Base-by-base conservation (phyloP, 1,139 yeast species). In the Yamadazyma blattariae region DNA sequence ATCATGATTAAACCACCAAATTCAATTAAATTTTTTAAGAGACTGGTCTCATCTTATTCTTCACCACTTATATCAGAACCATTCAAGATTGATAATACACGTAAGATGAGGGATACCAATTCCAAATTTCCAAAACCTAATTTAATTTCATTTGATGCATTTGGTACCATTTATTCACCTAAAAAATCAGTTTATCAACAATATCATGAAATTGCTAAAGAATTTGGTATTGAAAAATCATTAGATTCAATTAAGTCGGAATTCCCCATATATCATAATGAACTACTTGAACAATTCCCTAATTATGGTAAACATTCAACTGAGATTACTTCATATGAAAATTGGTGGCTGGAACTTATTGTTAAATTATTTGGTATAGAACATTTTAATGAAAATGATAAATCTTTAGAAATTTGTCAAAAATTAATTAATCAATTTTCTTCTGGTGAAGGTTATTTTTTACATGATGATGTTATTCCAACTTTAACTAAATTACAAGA, bases 331-430 rank as follows among this genome's bases (percentile, higher is more conserved):
- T 38, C 52, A 18, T 41, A 70, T 12, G 64, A 64, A 15, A 64
- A 69, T 24, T 82, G 88, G 86, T 82, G 90, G 90, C 57, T 55
- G 37, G 59, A 65, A 29, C 52, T 82, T 29, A 67, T 82, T 2
- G 61, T 58, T 8, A 46, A 57, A 16, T 47, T 76, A 3, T 77
- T 77, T 44, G 52, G 56, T 11, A 29, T 67, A 3, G 57, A 59
- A 4, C 56, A 57, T 35, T 48, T 47, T 32, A 32, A 39, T 7
- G 30, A 39, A 11, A 53, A 49, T 35, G 33, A 42, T 4, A 25
- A 34, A n/a, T 50, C 68, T 3, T 40, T 41, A 7, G 43, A 48
- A 9, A 39, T 70, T 22, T 61, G 71, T 40, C 48, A 56, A 21
- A 70, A 69, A 9, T 60, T 82, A 17, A 54, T 78, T 17, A 46